Conservation (phyloP, 1,139 yeast genomes). For the Kodamaea arcana region DNA sequence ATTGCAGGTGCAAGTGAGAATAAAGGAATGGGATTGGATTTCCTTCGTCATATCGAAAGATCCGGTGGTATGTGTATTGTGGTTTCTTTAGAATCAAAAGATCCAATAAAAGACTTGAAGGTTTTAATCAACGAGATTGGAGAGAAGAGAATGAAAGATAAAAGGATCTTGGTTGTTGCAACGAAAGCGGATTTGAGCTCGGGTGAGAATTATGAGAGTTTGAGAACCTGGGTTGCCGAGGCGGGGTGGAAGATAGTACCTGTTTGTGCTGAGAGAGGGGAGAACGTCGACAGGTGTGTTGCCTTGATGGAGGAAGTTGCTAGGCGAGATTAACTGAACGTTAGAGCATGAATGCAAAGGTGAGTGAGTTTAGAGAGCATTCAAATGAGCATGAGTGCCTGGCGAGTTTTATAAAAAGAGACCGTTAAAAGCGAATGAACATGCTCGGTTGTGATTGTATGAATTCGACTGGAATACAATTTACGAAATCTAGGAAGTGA, state of each 20-base stretch:
- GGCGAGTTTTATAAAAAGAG: neutral
- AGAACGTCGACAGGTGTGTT: slow-evolving; percentile 69
- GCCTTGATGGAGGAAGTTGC: slow-evolving; percentile 68
- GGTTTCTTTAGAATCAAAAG: slow-evolving; percentile 59
- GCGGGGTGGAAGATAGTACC: slow-evolving; percentile 71
- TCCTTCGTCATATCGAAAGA: slow-evolving; percentile 86
- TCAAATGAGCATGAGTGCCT: neutral
- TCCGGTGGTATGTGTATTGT: slow-evolving; percentile 89
- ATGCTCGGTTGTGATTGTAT: too few species aligned
- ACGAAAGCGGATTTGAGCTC: slow-evolving; percentile 83
- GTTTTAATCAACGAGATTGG: slow-evolving; percentile 71
- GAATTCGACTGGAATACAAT: too few species aligned
- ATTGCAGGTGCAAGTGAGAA: slow-evolving; percentile 81
- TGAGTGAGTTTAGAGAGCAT: neutral
- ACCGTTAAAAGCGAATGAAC: too few species aligned
- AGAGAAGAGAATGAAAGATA: slow-evolving; percentile 48
- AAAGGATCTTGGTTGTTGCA: slow-evolving; percentile 71
- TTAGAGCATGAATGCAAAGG: too few species aligned
- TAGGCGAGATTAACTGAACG: too few species aligned
- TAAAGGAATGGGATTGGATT: slow-evolving; percentile 91
- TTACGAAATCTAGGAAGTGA: too few species aligned
- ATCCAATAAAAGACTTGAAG: slow-evolving; percentile 64
- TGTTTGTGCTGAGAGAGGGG: slow-evolving; percentile 71
- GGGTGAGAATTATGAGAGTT: slow-evolving; percentile 37
- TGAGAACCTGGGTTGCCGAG: slow-evolving; percentile 41